Percentiles rank a stretch among this genome's conserved stretches.
phyloP scores from a whole-genome alignment of 2,329 filamentous ascomycete species.

The Alternaria burnsii region DNA sequence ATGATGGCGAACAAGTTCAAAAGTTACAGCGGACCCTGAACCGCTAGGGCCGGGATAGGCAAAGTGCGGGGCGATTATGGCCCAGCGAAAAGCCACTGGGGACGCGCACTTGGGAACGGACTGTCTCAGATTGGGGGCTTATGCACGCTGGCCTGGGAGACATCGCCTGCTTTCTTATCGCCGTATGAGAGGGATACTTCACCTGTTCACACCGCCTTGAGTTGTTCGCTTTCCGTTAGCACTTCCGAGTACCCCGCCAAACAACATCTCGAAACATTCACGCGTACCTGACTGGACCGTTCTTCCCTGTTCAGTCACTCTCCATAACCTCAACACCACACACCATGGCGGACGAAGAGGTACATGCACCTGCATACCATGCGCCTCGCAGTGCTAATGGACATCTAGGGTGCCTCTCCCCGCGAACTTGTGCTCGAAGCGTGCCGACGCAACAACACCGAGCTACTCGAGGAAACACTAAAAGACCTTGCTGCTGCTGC shows the following conservation, averaged over 20 bases:
- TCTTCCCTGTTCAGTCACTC: conserved; percentile 5
- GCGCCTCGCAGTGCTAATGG: conserved; percentile 17
- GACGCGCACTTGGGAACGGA: conserved; percentile 22
- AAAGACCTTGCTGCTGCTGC: conserved; percentile 56
- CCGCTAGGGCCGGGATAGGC: conserved; percentile 30
- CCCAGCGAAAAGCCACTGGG: conserved; percentile 19
- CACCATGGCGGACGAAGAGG: conserved; percentile 50
- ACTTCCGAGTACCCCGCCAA: conserved; percentile 22
- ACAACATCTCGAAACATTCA: conserved; percentile 16
- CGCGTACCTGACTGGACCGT: conserved; percentile 8
- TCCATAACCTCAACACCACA: conserved; percentile 4
- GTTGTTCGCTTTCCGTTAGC: conserved; percentile 18
- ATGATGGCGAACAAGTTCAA: conserved; percentile 20
- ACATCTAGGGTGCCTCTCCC: conserved; percentile 77
- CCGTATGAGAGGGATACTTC: conserved; percentile 6
- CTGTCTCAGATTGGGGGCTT: conserved; percentile 28
- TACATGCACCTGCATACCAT: conserved; percentile 16
- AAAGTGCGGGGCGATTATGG: conserved; percentile 36
- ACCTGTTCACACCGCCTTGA: conserved; percentile 13
- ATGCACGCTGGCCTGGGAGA: conserved; percentile 19
- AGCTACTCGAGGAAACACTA: conserved; percentile 81
- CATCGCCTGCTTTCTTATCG: background rate
- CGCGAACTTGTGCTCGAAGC: conserved; percentile 90
- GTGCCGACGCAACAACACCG: conserved; percentile 89
- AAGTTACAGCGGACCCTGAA: conserved; percentile 38